Evolutionary conservation across 1,284 basidiomycete genomes (phyloP), one percentile per base, ranked within the genome.

Genomic region (Fistulinella cinereoalba): DNA sequence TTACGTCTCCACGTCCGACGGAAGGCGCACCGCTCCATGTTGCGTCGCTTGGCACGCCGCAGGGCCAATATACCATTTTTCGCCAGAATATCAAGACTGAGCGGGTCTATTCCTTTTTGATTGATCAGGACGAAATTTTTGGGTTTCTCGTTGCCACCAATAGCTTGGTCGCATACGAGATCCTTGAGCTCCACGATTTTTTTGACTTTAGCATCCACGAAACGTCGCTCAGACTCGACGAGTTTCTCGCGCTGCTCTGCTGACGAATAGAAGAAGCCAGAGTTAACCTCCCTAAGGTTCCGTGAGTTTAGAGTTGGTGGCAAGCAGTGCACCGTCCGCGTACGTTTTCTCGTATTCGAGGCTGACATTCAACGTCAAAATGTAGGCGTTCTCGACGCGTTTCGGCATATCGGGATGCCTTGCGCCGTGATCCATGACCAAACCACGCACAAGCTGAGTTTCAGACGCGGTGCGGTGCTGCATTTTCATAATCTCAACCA

Each of bases 401-500:
- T 96, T 98, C 39, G 97, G 95, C 97, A 99, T 99, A 71, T 99
- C 97, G 5, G 96, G 95, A 72, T 99, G 97, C 56, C 97, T 77
- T 40, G 92, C 94, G 56, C 97, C 97, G 67, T 99, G 93, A 69
- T 92, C 88, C 61, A 99, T 77, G 39, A 99, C 97, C 47, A 99
- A 78, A 43, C 97, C 97, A 57, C 91, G 88, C 58, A 99, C 77
- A 42, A 99, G 83, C 67, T 97, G 90, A n/a, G 97, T 99, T 71
- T 99, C 97, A 37, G 92, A 94, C 50, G 97, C 94, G 43, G 89
- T 95, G 64, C 94, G 88, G 75, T 99, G 97, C 70, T 98, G 96
- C 97, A 99, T 99, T 77, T 99, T 99, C 96, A 99, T 99, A 60
- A 99, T 87, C 71, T 99, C 97, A 47, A 99, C 79, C 97, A 99